Evolutionary conservation across 1,139 yeast species (phyloP).

Genomic region (Pichia norvegensis): DNA sequence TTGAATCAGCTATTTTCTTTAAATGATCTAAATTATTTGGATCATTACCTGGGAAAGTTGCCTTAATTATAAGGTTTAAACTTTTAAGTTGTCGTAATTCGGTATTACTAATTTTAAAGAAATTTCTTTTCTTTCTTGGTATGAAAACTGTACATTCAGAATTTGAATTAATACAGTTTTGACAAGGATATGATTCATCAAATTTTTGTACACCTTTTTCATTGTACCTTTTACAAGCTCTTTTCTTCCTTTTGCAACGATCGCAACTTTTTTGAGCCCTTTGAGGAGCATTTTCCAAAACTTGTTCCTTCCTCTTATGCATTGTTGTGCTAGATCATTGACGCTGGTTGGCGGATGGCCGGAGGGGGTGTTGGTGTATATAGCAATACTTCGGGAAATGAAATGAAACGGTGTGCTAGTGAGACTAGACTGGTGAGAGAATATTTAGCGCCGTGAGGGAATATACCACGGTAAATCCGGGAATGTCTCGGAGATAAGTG

Average conservation of each 20-base stretch:
- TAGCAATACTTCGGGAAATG: too few relatives aligned
- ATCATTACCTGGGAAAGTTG: slow-evolving; percentile 33
- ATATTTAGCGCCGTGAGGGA: too few relatives aligned
- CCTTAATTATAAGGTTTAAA: slow-evolving; percentile 27
- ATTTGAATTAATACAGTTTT: slow-evolving; percentile 26
- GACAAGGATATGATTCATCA: slow-evolving; percentile 28
- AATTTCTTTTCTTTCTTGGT: slow-evolving; percentile 28
- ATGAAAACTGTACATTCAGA: slow-evolving; percentile 30
- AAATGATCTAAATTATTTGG: slow-evolving; percentile 29
- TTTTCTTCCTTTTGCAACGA: slow-evolving; percentile 33
- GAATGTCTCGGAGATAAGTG: too few relatives aligned
- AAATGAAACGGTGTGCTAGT: too few relatives aligned
- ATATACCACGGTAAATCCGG: too few relatives aligned
- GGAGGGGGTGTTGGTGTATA: too few relatives aligned
- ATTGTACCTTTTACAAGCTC: slow-evolving; percentile 30
- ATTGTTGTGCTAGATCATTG: slow-evolving; percentile 7
- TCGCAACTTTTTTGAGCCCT: slow-evolving; percentile 34
- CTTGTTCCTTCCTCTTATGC: not conserved
- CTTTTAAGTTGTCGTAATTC: slow-evolving; percentile 30
- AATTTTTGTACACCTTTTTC: slow-evolving; percentile 13
- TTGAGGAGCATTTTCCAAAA: slow-evolving; percentile 9
- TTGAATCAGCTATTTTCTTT: slow-evolving; percentile 25
- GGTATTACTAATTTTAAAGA: slow-evolving; percentile 22
- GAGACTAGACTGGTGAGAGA: too few relatives aligned
- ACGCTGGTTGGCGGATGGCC: too few relatives aligned